phyloP scores from a whole-genome alignment of 2,329 filamentous ascomycete species.

The Pleoardoris graminearum region DNA sequence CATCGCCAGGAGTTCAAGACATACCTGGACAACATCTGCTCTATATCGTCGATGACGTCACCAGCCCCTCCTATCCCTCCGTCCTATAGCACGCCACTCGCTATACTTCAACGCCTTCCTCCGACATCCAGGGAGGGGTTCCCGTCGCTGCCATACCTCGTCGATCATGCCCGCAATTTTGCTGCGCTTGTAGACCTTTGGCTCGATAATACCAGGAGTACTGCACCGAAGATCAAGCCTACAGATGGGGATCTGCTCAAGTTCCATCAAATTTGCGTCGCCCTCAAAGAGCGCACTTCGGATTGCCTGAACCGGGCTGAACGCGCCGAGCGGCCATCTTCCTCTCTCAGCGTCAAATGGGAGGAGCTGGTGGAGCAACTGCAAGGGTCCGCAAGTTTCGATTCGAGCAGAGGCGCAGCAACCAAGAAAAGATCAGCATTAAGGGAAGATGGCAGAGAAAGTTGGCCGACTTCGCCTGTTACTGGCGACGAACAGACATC shows the following conservation, averaged over 20 bases:
- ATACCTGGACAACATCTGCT: slow-evolving; percentile 85
- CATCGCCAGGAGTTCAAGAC: slow-evolving; percentile 81
- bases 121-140: slow-evolving; percentile 86
- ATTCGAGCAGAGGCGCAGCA: slow-evolving; percentile 36
- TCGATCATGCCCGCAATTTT: slow-evolving; percentile 85
- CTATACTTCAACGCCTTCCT: slow-evolving; percentile 81
- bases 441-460: slow-evolving; percentile 29
- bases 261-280: slow-evolving; percentile 55
- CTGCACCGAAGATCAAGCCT: slow-evolving; percentile 43
- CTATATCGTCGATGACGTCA: slow-evolving; percentile 68
- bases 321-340: slow-evolving; percentile 55
- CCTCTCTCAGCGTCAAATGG: slow-evolving; percentile 54
- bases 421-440: slow-evolving; percentile 36
- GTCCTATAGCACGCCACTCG: slow-evolving; percentile 89
- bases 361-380: slow-evolving; percentile 57
- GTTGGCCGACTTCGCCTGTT: slow-evolving; percentile 27
- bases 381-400: slow-evolving; percentile 38
- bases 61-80: slow-evolving; percentile 69
- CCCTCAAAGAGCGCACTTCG: slow-evolving; percentile 52
- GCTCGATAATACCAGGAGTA: slow-evolving; percentile 60
- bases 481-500: slow-evolving; percentile 27
- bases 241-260: slow-evolving; percentile 52
- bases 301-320: slow-evolving; percentile 57
- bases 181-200: slow-evolving; percentile 81
- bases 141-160: slow-evolving; percentile 86